Base-by-base conservation (phyloP, 2,329 filamentous ascomycete genomes). In the Lasiodiplodia theobromae region DNA sequence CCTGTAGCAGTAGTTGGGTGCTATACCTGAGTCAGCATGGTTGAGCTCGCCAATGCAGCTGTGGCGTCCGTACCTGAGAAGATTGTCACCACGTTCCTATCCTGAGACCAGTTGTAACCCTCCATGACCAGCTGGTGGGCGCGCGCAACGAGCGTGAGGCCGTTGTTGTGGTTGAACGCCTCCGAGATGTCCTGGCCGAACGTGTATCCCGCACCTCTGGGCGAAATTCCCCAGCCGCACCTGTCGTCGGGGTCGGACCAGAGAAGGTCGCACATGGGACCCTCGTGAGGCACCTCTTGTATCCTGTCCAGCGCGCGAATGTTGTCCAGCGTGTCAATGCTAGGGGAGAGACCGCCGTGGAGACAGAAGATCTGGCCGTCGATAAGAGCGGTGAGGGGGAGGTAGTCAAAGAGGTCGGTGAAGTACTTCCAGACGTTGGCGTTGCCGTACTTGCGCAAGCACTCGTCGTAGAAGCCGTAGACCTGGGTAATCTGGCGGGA, bases 61-160 rank as follows among this genome's bases (percentile, higher is more conserved):
- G 44, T 1, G 2, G 16, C 34, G 25, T 14, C 52, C 66, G 51
- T 72, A 78, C 84, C 94, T 74, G 94, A 97, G 85, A 99, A 99
- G 77, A 99, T 98, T 47, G 96, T 99, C 70, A 99, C 96, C 64
- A 99, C 96, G 74, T 99, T 98, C 73, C 95, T 86, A 79, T 98
- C 96, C 82, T 98, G 96, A 73, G 94, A 97, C 96, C 96, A 99
- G 81, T 98, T 99, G 83, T 98, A 99, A 60, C 96, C 96, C 82
- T 99, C 96, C 95, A 98, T 99, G 70, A 99, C 96, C 80, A 99
- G 85, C 84, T 99, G 96, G 86, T 99, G 96, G 68, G 96, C 96
- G 82, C 96, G 88, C 70, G 96, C 96, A 78, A 99, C 96, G 71
- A 98, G 86, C 67, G 95, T 98, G 82, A 99, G 84, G 68, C 94